phyloP scores from a whole-genome alignment of 257 asterid species.

The Solanum microdontum region DNA sequence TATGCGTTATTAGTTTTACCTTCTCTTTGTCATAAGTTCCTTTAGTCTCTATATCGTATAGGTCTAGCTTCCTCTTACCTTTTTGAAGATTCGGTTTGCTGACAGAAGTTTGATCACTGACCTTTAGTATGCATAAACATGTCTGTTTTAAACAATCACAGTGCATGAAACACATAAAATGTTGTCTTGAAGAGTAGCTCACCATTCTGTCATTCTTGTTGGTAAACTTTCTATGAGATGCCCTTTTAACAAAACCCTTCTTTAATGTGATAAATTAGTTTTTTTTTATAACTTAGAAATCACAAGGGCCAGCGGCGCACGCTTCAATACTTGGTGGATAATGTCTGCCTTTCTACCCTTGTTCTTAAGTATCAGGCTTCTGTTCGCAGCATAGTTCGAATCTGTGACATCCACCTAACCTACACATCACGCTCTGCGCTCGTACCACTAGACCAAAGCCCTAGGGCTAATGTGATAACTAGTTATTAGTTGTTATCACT shows the following conservation, averaged over 20 bases:
- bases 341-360: background rate
- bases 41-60: background rate
- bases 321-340: background rate
- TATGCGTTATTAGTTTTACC: background rate
- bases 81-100: background rate
- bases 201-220: background rate
- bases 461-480: background rate
- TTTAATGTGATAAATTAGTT: background rate
- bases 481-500: background rate
- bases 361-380: background rate
- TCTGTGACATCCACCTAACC: background rate
- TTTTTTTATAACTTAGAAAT: background rate
- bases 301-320: background rate
- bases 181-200: background rate
- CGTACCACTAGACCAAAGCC: background rate
- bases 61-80: background rate
- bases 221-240: background rate
- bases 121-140: background rate
- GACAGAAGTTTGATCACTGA: background rate
- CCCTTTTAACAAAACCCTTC: background rate
- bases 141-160: background rate
- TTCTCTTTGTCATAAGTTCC: background rate
- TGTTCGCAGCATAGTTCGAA: background rate
- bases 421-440: background rate
- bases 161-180: background rate